Evolutionary conservation across 768 basidiomycete genomes (phyloP).

Genomic region (Hypsizygus marmoreus): DNA sequence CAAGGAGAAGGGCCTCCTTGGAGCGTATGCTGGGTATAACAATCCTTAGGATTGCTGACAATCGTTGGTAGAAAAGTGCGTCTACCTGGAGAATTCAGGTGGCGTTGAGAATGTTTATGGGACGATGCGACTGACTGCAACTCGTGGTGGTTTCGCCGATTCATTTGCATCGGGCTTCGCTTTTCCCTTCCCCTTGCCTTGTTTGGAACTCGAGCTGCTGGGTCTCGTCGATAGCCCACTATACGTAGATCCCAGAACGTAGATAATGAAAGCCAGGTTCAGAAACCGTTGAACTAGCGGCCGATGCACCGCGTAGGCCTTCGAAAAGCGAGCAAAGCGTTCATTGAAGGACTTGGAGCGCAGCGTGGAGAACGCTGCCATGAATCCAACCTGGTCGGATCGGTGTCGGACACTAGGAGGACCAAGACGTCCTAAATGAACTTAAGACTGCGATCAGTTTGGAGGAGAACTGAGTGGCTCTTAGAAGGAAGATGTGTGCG

Average conservation of each 20-base stretch:
- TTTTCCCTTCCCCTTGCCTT: slow-evolving; percentile 38
- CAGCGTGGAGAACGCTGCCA: slow-evolving; percentile 36
- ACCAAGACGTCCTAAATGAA: no score
- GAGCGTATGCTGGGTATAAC: slow-evolving; percentile 85
- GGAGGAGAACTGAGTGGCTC: neutral
- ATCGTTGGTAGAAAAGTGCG: slow-evolving; percentile 83
- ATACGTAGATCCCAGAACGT: slow-evolving; percentile 69
- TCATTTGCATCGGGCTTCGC: slow-evolving; percentile 15
- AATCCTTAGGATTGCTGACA: slow-evolving; percentile 77
- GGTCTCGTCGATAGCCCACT: slow-evolving; percentile 52
- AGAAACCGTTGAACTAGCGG: slow-evolving; percentile 73
- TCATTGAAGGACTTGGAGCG: slow-evolving; percentile 35
- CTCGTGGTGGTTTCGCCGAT: slow-evolving; percentile 52
- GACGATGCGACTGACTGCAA: slow-evolving; percentile 56
- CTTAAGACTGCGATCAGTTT: neutral
- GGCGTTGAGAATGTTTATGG: neutral
- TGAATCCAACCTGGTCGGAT: slow-evolving; percentile 18
- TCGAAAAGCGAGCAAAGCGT: slow-evolving; percentile 44
- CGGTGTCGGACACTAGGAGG: no score
- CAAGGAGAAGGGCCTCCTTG: slow-evolving; percentile 84
- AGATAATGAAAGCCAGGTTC: slow-evolving; percentile 68
- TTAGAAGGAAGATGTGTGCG: neutral
- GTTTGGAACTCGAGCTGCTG: slow-evolving; percentile 31
- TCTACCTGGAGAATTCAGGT: slow-evolving; percentile 68
- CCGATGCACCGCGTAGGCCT: slow-evolving; percentile 62